Conservation (phyloP, 2,329 filamentous ascomycete genomes). For the Talaromyces sp. region DNA sequence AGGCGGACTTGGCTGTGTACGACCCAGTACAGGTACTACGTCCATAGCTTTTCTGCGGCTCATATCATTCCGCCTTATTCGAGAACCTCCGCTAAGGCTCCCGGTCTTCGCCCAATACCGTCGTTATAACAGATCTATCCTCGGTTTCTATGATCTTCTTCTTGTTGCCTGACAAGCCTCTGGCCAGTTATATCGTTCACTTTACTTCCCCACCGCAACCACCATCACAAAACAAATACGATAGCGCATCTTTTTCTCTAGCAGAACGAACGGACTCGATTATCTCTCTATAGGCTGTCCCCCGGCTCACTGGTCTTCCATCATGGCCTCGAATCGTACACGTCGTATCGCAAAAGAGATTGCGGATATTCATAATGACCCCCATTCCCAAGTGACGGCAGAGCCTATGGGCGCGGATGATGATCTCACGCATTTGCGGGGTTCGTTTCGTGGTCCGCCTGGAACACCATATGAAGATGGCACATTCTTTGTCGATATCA, state of each 20-base stretch:
- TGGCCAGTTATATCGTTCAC: not conserved
- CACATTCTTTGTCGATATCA: slow-evolving; percentile 77
- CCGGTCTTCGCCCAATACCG: not conserved
- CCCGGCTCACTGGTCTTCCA: slow-evolving; percentile 18
- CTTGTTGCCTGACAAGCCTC: not conserved
- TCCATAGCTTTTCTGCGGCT: slow-evolving; percentile 3
- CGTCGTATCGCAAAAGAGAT: slow-evolving; percentile 55
- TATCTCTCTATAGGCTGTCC: not conserved
- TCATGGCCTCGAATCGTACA: slow-evolving; percentile 58
- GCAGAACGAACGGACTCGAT: not conserved
- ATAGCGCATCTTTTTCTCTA: not conserved
- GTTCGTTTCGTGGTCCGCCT: slow-evolving; percentile 80
- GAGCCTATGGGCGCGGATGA: slow-evolving; percentile 60
- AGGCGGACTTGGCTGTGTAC: not conserved
- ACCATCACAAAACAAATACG: not conserved
- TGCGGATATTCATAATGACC: slow-evolving; percentile 58
- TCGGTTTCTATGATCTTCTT: not conserved
- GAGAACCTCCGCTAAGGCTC: not conserved
- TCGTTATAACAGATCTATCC: slow-evolving; percentile 2
- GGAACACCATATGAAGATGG: slow-evolving; percentile 93
- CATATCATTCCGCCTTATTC: slow-evolving; percentile 3
- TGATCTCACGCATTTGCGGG: slow-evolving; percentile 78
- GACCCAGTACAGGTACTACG: not conserved
- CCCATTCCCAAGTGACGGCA: slow-evolving; percentile 72
- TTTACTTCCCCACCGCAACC: not conserved